These are phyloP conservation scores for Xylaria acuta DNA, from an alignment of 495 filamentous ascomycete species.

Conservation along the genomic window DNA sequence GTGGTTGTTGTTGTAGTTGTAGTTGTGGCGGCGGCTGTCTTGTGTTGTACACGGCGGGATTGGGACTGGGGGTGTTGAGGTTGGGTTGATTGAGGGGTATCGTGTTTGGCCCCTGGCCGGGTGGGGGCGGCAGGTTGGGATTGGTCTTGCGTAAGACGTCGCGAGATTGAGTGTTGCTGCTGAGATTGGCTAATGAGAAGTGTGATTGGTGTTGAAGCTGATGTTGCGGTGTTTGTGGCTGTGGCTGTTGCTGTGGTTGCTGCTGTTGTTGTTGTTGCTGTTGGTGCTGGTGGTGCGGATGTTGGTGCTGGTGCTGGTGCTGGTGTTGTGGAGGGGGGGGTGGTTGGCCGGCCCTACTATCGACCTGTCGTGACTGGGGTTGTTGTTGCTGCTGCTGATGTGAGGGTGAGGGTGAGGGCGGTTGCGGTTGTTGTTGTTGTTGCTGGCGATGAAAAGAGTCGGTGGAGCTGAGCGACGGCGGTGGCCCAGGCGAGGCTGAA, in stretches of 20 bases:
- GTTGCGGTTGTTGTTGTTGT: conserved; percentile 33
- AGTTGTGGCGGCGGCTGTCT: conserved; percentile 28
- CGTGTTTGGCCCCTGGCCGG: conserved; percentile 28
- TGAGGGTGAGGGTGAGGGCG: background rate
- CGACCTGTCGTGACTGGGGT: conserved; percentile 28
- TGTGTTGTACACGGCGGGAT: conserved; percentile 34
- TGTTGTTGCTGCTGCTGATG: conserved; percentile 12
- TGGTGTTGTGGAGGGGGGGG: conserved; percentile 30
- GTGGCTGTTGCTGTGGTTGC: conserved; percentile 19
- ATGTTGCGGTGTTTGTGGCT: conserved; percentile 28
- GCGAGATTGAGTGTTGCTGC: conserved; percentile 11
- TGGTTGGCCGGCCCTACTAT: conserved; percentile 30
- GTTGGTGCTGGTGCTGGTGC: conserved; percentile 22
- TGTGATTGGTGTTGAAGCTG: conserved; percentile 35
- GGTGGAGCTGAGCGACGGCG: conserved; percentile 49
- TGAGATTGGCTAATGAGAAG: conserved; percentile 21
- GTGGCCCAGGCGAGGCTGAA: conserved; percentile 50
- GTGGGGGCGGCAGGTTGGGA: conserved; percentile 25
- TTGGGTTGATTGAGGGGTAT: conserved; percentile 43
- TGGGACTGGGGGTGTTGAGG: conserved; percentile 32
- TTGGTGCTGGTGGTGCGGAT: conserved; percentile 33
- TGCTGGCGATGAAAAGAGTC: conserved; percentile 51
- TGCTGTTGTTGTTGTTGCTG: conserved; percentile 19
- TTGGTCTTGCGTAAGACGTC: conserved; percentile 27
- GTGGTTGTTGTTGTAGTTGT: background rate